phyloP scores from a whole-genome alignment of 1,284 basidiomycete species.

The Sphaerobolus stellatus region DNA sequence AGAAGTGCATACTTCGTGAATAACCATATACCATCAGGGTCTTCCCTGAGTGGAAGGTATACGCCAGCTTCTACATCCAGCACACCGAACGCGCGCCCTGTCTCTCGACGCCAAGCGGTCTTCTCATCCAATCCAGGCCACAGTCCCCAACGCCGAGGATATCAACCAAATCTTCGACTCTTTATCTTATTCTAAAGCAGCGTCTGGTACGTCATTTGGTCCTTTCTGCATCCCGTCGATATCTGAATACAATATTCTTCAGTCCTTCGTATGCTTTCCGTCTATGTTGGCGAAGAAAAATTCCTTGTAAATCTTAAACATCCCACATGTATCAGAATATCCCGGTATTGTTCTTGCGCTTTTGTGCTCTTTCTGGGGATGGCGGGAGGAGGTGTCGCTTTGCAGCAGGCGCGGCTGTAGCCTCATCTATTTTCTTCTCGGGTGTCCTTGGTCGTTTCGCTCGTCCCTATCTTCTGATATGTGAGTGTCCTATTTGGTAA shows the following conservation, averaged over 20 bases:
- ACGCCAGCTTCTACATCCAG: conserved; percentile 65
- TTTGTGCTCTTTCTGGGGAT: too few relatives aligned
- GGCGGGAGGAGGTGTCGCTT: too few relatives aligned
- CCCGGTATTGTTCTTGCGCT: too few relatives aligned
- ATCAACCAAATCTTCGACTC: conserved; percentile 90
- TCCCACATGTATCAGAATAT: too few relatives aligned
- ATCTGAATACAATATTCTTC: conserved; percentile 18
- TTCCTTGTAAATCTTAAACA: too few relatives aligned
- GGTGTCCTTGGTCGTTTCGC: too few relatives aligned
- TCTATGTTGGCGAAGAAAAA: conserved; percentile 85
- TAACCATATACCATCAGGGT: conserved; percentile 42
- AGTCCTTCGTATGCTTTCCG: conserved; percentile 92
- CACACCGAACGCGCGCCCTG: conserved; percentile 68
- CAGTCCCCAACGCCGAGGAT: conserved; percentile 83
- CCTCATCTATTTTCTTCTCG: too few relatives aligned
- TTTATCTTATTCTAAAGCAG: conserved; percentile 86
- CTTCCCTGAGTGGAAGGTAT: conserved; percentile 76
- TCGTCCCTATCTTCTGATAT: too few relatives aligned
- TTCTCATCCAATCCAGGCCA: conserved; percentile 94
- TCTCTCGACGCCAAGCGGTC: conserved; percentile 86
- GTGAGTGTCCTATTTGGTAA: too few relatives aligned
- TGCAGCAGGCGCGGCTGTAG: too few relatives aligned
- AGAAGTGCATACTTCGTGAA: conserved; percentile 17
- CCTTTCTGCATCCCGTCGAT: neutral
- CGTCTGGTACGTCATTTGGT: conserved; percentile 49